A percentile compares a stretch with the other conserved stretches of the same genome.
These are phyloP conservation scores for Bullera alba DNA, from an alignment of 768 basidiomycete species.

Conservation along the genomic window DNA sequence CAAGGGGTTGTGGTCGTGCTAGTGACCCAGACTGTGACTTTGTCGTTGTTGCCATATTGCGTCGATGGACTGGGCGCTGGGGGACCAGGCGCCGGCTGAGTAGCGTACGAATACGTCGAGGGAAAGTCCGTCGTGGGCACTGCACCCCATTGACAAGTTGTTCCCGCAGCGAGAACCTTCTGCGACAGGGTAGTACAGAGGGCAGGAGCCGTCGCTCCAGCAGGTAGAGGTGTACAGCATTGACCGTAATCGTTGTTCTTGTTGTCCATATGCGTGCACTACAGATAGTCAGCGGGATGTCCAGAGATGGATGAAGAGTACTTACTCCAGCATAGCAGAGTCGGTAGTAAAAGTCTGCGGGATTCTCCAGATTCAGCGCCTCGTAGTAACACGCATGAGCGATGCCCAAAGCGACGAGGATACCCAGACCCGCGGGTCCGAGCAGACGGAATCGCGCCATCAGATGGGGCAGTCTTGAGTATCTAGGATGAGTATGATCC, in stretches of 20 bases:
- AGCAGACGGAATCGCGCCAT: too few relatives aligned
- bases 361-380: not conserved
- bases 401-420: not conserved
- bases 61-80: not conserved
- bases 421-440: not conserved
- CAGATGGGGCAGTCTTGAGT: not conserved
- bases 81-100: not conserved
- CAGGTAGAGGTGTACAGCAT: not conserved
- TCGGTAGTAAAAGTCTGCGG: not conserved
- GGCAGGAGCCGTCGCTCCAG: not conserved
- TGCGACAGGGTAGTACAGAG: not conserved
- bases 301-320: not conserved
- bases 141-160: not conserved
- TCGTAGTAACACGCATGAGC: slow-evolving; percentile 1
- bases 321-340: not conserved
- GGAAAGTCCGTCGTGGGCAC: slow-evolving; percentile 1
- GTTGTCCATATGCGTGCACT: not conserved
- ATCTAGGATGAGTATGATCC: not conserved
- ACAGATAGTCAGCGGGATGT: not conserved
- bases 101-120: not conserved
- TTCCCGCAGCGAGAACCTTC: not conserved
- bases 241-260: not conserved
- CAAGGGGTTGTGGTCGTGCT: not conserved
- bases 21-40: not conserved
- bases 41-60: not conserved